A percentile compares a stretch with the other conserved stretches of the same genome.
Evolutionary conservation across 768 basidiomycete species (phyloP).

Genomic region (Boletus vinaceobasis): DNA sequence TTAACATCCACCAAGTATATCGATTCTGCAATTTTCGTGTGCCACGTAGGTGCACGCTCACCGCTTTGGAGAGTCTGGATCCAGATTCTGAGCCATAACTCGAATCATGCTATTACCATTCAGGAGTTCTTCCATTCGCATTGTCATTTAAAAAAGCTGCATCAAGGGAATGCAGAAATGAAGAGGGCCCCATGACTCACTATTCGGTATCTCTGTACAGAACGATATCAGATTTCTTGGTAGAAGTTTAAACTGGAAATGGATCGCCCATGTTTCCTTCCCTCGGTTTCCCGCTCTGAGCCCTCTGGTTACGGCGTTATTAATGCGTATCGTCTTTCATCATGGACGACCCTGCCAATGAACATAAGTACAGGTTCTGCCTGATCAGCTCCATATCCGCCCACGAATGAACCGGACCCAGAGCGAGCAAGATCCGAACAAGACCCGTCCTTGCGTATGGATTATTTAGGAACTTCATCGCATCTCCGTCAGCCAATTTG

Average conservation of each 20-base stretch:
- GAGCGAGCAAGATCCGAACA: neutral
- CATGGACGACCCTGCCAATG: neutral
- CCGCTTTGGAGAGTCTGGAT: neutral
- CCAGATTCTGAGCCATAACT: neutral
- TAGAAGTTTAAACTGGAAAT: neutral
- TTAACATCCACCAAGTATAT: neutral
- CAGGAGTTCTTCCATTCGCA: neutral
- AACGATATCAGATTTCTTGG: neutral
- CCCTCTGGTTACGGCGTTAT: neutral
- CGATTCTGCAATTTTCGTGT: neutral
- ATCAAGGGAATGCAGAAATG: neutral
- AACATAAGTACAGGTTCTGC: neutral
- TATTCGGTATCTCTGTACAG: neutral
- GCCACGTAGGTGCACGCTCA: neutral
- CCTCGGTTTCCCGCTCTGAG: too few relatives aligned
- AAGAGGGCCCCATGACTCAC: too few relatives aligned
- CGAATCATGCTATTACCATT: neutral
- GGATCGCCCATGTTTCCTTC: neutral
- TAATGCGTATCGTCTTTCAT: neutral
- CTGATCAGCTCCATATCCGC: neutral
- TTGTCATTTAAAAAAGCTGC: too few relatives aligned
- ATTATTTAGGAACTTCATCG: neutral
- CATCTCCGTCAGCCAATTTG: neutral
- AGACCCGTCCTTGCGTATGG: neutral
- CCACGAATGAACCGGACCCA: neutral